A percentile compares a stretch with the other conserved stretches of the same genome.
These are phyloP conservation scores for Euphrasia arctica DNA, from an alignment of 305 asterid genomes.

Conservation along the genomic window DNA sequence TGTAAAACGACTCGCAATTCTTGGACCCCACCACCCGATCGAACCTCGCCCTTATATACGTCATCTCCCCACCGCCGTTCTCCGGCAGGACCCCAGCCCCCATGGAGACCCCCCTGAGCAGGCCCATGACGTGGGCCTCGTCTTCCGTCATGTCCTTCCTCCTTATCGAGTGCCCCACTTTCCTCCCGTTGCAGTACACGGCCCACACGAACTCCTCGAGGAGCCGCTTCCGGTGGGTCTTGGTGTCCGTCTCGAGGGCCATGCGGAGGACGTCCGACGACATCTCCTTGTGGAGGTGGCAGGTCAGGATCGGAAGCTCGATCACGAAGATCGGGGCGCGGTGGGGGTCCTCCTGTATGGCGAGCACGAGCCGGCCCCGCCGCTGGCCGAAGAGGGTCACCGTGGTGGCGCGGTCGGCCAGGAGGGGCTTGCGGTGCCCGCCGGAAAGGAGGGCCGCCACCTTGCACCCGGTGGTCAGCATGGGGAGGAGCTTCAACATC, in stretches of 20 bases:
- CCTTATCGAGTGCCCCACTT: slow-evolving; percentile 66
- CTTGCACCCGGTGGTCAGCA: slow-evolving; percentile 90
- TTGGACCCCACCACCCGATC: slow-evolving; percentile 79
- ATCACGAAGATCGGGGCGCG: slow-evolving; percentile 67
- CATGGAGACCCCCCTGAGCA: slow-evolving; percentile 83
- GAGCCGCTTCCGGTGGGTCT: slow-evolving; percentile 56
- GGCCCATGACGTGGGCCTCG: slow-evolving; percentile 67
- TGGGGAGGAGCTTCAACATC: slow-evolving; percentile 90
- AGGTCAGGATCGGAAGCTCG: slow-evolving; percentile 76
- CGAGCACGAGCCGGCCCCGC: slow-evolving; percentile 56
- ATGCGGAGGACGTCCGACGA: slow-evolving; percentile 64
- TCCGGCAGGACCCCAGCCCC: slow-evolving; percentile 89
- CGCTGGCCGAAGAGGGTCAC: slow-evolving; percentile 82
- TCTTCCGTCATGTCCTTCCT: slow-evolving; percentile 72
- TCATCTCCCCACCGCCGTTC: slow-evolving; percentile 52
- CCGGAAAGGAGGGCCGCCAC: slow-evolving; percentile 79
- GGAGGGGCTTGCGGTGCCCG: slow-evolving; percentile 48
- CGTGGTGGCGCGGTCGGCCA: slow-evolving; percentile 69
- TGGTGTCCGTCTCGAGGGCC: slow-evolving; percentile 76
- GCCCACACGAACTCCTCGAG: slow-evolving; percentile 93
- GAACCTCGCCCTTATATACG: slow-evolving; percentile 80
- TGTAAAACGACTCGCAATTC: slow-evolving; percentile 75
- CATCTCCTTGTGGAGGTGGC: slow-evolving; percentile 74
- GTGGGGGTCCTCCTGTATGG: slow-evolving; percentile 91
- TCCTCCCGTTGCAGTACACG: slow-evolving; percentile 78